A percentile compares a stretch with the other conserved stretches of the same genome.
These are phyloP conservation scores for Fraxinus americana DNA, from an alignment of 257 asterid species.

Conservation along the genomic window DNA sequence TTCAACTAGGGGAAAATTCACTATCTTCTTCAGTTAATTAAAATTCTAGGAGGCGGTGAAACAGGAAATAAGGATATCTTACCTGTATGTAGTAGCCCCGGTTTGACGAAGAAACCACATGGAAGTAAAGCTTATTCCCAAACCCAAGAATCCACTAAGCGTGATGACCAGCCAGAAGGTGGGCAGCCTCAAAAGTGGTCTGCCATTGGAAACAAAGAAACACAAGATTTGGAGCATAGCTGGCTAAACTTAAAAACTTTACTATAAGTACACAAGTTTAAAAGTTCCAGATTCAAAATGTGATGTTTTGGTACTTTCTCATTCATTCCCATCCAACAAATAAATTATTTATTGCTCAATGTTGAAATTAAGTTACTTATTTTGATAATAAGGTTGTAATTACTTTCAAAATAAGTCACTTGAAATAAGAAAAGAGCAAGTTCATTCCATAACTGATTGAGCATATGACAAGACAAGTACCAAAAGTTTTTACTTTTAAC, in stretches of 20 bases:
- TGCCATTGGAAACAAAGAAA: conserved; percentile 37
- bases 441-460: background rate
- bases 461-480: background rate
- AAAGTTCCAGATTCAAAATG: background rate
- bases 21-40: background rate
- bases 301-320: background rate
- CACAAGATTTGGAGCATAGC: background rate
- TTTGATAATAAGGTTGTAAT: background rate
- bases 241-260: conserved; percentile 3
- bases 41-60: background rate
- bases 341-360: background rate
- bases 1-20: background rate
- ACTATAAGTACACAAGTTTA: background rate
- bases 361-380: background rate
- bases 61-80: conserved; percentile 1
- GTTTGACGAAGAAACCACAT: conserved; percentile 99
- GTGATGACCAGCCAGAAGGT: conserved; percentile 82
- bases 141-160: conserved; percentile 83
- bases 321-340: background rate
- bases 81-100: conserved; percentile 94
- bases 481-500: background rate
- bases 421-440: background rate
- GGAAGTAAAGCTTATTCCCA: conserved; percentile 92
- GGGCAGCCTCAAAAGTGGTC: conserved; percentile 77
- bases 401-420: background rate